Evolutionary conservation across 306 rosid genomes (phyloP), one percentile per base, ranked within the genome.

Genomic region (Medicago lupulina): DNA sequence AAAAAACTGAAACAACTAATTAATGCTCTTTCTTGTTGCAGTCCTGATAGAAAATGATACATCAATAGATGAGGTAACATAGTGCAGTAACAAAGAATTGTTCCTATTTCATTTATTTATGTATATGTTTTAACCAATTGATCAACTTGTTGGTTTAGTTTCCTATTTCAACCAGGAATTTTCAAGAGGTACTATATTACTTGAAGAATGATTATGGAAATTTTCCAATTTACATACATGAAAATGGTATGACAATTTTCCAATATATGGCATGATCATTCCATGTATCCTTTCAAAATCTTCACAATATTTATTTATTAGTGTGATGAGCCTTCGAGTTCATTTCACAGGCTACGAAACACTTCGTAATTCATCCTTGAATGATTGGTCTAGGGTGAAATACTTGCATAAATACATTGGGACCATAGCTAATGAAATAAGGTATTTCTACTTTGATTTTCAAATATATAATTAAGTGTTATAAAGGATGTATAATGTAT

Each of bases 331-430:
- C 39, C 2, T 40, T n/a, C 64, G 55, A 36, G 8, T 8, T 74
- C 28, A 28, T 13, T 4, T 70, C 49, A 25, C 79, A 89, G 91
- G 96, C 9, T 80, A 82, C 58, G 28, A 15, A 67, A 88, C 87
- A 57, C 59, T 1, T 9, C 79, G 82, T 2, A 85, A 82, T 82
- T 90, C 90, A 13, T 74, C 89, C 13, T 79, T 90, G 66, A 70
- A 83, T 38, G 98, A 93, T 60, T 74, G 76, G 78, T 6, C 88
- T 1, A 81, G 97, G 70, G 85, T 89, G 61, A 68, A 85, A 39
- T 87, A 58, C 62, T 31, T 93, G 81, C 73, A 75, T 1, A 81
- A 53, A 74, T 78, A 85, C 68, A 82, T 93, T 10, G 78, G 71
- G 13, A 67, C 74, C 53, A 34, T 86, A 66, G 79, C 78, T 55